Evolutionary conservation across 257 asterid species (phyloP).

Genomic region (Petunia secreta): DNA sequence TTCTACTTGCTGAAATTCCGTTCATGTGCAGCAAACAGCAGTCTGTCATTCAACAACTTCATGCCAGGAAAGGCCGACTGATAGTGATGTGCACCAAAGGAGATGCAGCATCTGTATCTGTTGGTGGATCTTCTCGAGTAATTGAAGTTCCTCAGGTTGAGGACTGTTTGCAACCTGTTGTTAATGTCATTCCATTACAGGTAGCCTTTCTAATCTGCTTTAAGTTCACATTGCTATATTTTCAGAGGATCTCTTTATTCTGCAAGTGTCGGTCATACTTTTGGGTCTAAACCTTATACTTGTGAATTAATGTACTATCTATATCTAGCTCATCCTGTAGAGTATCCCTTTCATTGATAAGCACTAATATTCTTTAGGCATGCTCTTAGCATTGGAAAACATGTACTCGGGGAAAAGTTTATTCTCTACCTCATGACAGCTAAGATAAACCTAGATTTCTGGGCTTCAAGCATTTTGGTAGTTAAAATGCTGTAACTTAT

Average conservation of each 20-base stretch:
- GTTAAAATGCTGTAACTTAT: too few relatives aligned
- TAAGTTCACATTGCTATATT: neutral
- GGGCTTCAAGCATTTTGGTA: too few relatives aligned
- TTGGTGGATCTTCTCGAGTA: constrained; percentile 86
- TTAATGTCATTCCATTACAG: constrained; percentile 93
- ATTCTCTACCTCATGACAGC: too few relatives aligned
- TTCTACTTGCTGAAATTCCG: neutral
- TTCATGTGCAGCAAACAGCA: constrained; percentile 77
- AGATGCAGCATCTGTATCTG: constrained; percentile 78
- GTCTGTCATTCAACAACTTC: constrained; percentile 97
- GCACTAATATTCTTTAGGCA: too few relatives aligned
- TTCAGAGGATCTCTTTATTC: neutral
- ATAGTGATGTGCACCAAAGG: constrained; percentile 93
- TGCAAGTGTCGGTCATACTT: too few relatives aligned
- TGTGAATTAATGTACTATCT: too few relatives aligned
- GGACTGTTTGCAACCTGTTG: constrained; percentile 96
- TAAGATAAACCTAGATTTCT: too few relatives aligned
- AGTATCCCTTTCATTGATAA: too few relatives aligned
- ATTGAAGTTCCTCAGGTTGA: constrained; percentile 89
- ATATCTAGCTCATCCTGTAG: too few relatives aligned
- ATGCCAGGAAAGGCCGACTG: constrained; percentile 95
- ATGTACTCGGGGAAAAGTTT: too few relatives aligned
- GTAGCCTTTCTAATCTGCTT: constrained; percentile 40
- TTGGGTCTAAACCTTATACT: too few relatives aligned
- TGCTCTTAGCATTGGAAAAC: too few relatives aligned